Conservation (phyloP, 257 asterid species). For the Solanum lycopersicoides region DNA sequence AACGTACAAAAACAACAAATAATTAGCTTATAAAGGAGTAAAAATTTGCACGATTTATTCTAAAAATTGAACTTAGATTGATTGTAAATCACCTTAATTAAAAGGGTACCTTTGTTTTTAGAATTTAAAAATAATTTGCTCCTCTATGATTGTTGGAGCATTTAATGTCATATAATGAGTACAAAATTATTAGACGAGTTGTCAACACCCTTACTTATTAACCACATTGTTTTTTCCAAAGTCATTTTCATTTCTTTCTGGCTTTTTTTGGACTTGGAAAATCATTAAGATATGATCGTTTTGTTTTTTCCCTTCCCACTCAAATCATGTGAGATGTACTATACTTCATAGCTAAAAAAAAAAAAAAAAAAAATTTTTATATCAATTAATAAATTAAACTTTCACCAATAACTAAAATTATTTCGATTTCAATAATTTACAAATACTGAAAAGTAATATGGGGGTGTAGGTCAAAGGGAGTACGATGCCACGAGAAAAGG, state of each 20-base stretch:
- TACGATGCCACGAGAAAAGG: background rate
- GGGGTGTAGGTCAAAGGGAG: background rate
- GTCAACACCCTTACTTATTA: background rate
- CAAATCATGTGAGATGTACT: background rate
- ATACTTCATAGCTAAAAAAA: background rate
- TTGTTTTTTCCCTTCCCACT: too few species aligned
- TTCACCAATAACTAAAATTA: background rate
- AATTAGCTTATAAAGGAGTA: too few species aligned
- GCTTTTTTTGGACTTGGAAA: background rate
- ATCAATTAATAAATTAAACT: background rate
- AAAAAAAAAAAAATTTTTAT: too few species aligned
- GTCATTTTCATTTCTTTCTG: background rate
- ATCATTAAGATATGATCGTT: background rate
- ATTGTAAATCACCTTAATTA: too few species aligned
- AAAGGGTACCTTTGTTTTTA: too few species aligned
- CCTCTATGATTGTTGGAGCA: background rate
- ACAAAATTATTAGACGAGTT: background rate
- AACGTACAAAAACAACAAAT: too few species aligned
- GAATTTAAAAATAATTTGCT: background rate
- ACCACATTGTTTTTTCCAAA: background rate
- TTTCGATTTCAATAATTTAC: background rate
- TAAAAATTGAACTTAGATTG: too few species aligned
- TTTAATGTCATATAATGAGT: background rate
- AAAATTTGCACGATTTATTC: too few species aligned
- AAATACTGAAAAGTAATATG: background rate